Base-by-base conservation (phyloP, 2,329 filamentous ascomycete genomes). In the Elsinoe australis region DNA sequence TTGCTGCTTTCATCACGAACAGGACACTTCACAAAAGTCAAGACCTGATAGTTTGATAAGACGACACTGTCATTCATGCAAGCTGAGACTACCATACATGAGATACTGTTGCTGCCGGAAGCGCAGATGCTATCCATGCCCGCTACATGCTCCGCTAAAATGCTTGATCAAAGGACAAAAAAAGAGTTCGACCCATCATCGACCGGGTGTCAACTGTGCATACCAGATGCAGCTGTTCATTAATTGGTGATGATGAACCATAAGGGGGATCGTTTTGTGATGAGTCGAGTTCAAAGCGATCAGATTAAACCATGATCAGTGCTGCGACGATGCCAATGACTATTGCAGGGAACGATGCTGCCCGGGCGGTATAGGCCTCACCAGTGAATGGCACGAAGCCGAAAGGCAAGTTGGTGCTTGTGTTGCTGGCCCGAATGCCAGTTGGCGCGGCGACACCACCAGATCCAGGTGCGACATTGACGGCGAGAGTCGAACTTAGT, bases 41-140 rank as follows among this genome's bases (percentile, higher is more conserved):
- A 14, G 3, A 6, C 6, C 10, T 15, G 10, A 21, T 21, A 4
- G 10, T 12, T 9, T 9, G 14, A 44, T 44, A 44, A 14, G 39
- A 44, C 28, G 39, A 44, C 39, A 17, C 26, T 44, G 39, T 44
- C 39, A 44, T 44, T 44, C 39, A 44, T 44, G 39, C 39, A 28
- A 29, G 9, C 14, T 44, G 39, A 44, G 39, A 44, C 39, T 44
- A 44, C 39, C 39, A 44, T 44, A 44, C 39, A 44, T 44, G 39
- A 28, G 24, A 44, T 44, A 44, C 39, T 44, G 39, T 48, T 38
- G 45, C 36, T 41, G 19, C 19, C 36, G 21, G n/a, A 41, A 41
- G 36, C 26, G 19, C 36, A 41, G 45, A 48, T 48, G 45, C 31
- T 48, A 48, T 48, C 24, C 45, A 48, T 48, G 32, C 45, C 31